phyloP scores from a whole-genome alignment of 2,329 filamentous ascomycete genomes.

The Colletotrichum sp. region DNA sequence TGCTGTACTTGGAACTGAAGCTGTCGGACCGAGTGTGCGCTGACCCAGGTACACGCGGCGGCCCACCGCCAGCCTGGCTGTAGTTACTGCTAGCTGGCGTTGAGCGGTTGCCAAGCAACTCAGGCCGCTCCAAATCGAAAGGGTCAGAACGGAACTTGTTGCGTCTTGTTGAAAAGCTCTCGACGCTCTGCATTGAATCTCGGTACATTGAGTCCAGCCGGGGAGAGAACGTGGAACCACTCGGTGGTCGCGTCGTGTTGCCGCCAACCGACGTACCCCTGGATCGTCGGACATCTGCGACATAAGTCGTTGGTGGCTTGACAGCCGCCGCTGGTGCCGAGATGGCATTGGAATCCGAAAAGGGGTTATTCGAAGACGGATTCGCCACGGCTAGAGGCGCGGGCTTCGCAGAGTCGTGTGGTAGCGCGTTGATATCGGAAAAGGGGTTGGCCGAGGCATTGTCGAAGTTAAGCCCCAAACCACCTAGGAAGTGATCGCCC shows the following conservation, averaged over 20 bases:
- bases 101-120: constrained; percentile 41
- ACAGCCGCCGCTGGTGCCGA: constrained; percentile 26
- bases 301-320: constrained; percentile 45
- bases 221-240: constrained; percentile 23
- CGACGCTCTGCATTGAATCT: constrained; percentile 42
- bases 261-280: constrained; percentile 50
- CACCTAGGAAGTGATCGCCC: constrained; percentile 44
- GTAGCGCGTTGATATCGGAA: constrained; percentile 49
- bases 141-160: constrained; percentile 68
- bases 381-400: constrained; percentile 37
- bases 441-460: constrained; percentile 46
- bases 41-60: constrained; percentile 26
- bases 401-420: constrained; percentile 43
- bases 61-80: constrained; percentile 26
- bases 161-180: constrained; percentile 50
- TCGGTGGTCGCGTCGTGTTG: constrained; percentile 28
- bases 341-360: constrained; percentile 55
- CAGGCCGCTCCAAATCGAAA: constrained; percentile 66
- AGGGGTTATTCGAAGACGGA: constrained; percentile 43
- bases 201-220: constrained; percentile 46
- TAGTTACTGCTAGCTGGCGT: constrained; percentile 35
- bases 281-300: constrained; percentile 52
- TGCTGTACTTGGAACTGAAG: constrained; percentile 53
- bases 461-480: constrained; percentile 42
- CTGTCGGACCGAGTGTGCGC: constrained; percentile 43